Evolutionary conservation across 78 protist species (phyloP).

Genomic region (Dictyostelium capitatum): DNA sequence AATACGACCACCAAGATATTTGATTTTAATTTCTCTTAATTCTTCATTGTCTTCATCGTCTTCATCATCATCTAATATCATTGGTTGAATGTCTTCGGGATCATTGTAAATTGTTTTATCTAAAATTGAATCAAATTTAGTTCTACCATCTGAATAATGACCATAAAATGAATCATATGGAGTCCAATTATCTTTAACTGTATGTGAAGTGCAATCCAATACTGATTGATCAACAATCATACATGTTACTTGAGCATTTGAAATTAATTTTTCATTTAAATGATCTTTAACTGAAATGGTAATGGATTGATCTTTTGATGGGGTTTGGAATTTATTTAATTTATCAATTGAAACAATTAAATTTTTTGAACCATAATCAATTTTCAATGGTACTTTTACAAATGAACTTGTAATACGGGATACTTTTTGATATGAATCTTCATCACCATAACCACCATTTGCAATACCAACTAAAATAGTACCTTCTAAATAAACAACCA

Average conservation of each 20-base stretch:
- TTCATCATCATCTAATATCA: not conserved
- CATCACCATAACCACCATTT: too few species aligned
- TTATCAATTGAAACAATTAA: not conserved
- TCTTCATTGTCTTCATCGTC: not conserved
- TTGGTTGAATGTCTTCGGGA: not conserved
- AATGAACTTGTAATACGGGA: not conserved
- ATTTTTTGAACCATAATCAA: not conserved
- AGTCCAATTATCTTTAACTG: not conserved
- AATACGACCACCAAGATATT: conserved; percentile 45
- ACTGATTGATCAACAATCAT: conserved; percentile 42
- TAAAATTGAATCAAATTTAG: not conserved
- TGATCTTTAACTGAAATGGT: not conserved
- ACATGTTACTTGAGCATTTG: conserved; percentile 32
- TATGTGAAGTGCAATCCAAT: not conserved
- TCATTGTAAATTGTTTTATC: not conserved
- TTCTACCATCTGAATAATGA: not conserved
- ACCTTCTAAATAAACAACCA: not conserved
- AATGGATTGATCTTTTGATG: not conserved
- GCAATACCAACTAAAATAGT: not conserved
- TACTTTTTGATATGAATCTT: not conserved
- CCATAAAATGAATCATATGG: not conserved
- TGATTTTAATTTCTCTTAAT: not conserved
- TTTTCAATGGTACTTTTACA: not conserved
- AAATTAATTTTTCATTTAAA: not conserved
- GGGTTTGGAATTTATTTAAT: conserved; percentile 32